Percentiles rank a stretch among this genome's conserved stretches.
Conservation (phyloP, 495 filamentous ascomycete species). For the Tuber magnatum region DNA sequence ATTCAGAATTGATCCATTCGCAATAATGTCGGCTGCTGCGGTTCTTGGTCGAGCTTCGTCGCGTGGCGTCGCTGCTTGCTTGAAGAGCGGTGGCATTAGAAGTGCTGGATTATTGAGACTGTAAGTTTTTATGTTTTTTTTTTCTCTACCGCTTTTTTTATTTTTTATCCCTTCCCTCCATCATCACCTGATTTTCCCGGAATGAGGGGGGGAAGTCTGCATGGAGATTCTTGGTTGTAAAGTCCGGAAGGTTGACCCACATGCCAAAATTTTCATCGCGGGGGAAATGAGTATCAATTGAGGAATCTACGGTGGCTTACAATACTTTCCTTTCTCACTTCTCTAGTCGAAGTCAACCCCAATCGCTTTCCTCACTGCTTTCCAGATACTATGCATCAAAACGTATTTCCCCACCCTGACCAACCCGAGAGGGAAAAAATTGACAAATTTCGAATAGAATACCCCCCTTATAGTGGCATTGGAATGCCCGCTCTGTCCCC, state of each 20-base stretch:
- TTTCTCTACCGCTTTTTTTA: background rate
- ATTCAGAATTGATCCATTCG: slow-evolving; percentile 23
- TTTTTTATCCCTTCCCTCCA: background rate
- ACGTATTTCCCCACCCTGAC: slow-evolving; percentile 49
- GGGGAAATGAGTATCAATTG: background rate
- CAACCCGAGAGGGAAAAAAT: slow-evolving; percentile 13
- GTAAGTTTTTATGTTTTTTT: slow-evolving; percentile 27
- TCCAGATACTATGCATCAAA: slow-evolving; percentile 71
- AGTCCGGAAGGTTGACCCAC: background rate
- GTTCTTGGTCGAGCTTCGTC: slow-evolving; percentile 38
- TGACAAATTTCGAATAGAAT: slow-evolving; percentile 50
- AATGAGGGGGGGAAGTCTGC: background rate
- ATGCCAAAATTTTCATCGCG: background rate
- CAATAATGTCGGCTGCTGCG: slow-evolving; percentile 37
- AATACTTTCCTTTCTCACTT: background rate
- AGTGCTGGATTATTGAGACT: slow-evolving; percentile 34
- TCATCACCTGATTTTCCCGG: background rate
- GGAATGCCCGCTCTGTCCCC: slow-evolving; percentile 98
- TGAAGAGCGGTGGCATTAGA: slow-evolving; percentile 26
- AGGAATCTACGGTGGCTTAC: background rate
- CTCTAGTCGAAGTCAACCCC: slow-evolving; percentile 31
- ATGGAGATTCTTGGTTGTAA: background rate
- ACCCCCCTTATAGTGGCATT: slow-evolving; percentile 87
- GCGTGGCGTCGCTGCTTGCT: slow-evolving; percentile 23
- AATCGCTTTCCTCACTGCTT: slow-evolving; percentile 43